A percentile compares a stretch with the other conserved stretches of the same genome.
phyloP scores from a whole-genome alignment of 148 eudicot genomes.

The Hydrangea macrophylla region DNA sequence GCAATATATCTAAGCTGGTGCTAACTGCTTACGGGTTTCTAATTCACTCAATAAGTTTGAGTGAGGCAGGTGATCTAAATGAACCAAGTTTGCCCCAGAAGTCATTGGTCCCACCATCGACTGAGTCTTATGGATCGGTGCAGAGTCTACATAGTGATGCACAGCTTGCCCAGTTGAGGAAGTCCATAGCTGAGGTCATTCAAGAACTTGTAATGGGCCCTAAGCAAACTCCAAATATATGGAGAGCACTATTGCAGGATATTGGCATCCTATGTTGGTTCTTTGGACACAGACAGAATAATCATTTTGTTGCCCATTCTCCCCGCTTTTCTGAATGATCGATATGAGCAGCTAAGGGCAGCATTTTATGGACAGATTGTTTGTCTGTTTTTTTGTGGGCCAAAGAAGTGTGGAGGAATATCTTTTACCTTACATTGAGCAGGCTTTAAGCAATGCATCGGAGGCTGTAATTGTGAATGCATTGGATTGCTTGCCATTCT shows the following conservation, averaged over 20 bases:
- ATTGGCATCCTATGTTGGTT: constrained; percentile 88
- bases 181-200: constrained; percentile 89
- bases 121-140: constrained; percentile 41
- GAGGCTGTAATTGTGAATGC: constrained; percentile 92
- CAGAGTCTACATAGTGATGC: constrained; percentile 55
- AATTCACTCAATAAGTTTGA: constrained; percentile 81
- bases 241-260: constrained; percentile 95
- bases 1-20: constrained; percentile 87
- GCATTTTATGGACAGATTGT: constrained; percentile 86
- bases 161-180: constrained; percentile 79
- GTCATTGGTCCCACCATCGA: constrained; percentile 31
- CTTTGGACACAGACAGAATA: constrained; percentile 93
- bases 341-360: constrained; percentile 84
- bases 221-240: constrained; percentile 93
- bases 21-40: constrained; percentile 89
- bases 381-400: constrained; percentile 93
- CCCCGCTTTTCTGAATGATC: constrained; percentile 93
- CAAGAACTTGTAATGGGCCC: constrained; percentile 99
- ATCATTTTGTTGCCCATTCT: constrained; percentile 84
- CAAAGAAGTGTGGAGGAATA: constrained; percentile 97
- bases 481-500: constrained; percentile 71
- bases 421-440: constrained; percentile 89
- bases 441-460: constrained; percentile 72
- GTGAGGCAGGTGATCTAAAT: constrained; percentile 84
- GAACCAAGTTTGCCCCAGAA: constrained; percentile 50